Evolutionary conservation across 192 early-diverging fungal species (phyloP).

Genomic region (Gamsiella multidivaricata): DNA sequence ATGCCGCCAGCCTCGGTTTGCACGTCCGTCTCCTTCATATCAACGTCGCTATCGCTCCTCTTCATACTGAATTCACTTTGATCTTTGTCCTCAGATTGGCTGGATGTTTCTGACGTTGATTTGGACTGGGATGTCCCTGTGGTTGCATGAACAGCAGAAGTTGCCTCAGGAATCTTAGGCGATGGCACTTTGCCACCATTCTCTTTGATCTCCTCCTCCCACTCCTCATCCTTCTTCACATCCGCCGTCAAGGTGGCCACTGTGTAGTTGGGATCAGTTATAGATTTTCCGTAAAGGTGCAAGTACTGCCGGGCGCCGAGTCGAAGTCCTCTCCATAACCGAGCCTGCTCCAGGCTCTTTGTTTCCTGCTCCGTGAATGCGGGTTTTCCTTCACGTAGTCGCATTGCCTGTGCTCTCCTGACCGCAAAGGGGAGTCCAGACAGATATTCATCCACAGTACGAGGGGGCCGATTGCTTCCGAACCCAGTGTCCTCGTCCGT

Average conservation of each 20-base stretch:
- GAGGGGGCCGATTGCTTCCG: conserved; percentile 22
- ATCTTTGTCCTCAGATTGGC: neutral
- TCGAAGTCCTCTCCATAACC: conserved; percentile 62
- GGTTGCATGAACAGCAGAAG: neutral
- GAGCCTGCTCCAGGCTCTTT: conserved; percentile 23
- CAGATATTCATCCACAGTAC: conserved; percentile 49
- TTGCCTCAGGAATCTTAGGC: neutral
- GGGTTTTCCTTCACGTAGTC: neutral
- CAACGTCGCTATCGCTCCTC: neutral
- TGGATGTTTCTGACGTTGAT: no score
- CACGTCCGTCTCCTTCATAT: conserved; percentile 5
- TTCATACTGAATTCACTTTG: neutral
- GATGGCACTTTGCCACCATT: conserved; percentile 20
- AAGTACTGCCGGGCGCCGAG: conserved; percentile 57
- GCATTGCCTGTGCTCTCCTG: neutral
- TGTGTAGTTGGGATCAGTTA: conserved; percentile 15
- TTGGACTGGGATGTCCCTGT: neutral
- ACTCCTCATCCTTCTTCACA: conserved; percentile 14
- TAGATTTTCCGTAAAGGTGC: conserved; percentile 55
- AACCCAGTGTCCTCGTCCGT: conserved; percentile 37
- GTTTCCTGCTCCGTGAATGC: conserved; percentile 6
- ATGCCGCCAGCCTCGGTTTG: neutral
- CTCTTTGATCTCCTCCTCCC: conserved; percentile 28
- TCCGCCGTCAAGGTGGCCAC: conserved; percentile 30
- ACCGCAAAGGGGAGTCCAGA: conserved; percentile 6